Evolutionary conservation across 116 monocot species (phyloP), one percentile per base, ranked within the genome.

Genomic region (Zostera marina): DNA sequence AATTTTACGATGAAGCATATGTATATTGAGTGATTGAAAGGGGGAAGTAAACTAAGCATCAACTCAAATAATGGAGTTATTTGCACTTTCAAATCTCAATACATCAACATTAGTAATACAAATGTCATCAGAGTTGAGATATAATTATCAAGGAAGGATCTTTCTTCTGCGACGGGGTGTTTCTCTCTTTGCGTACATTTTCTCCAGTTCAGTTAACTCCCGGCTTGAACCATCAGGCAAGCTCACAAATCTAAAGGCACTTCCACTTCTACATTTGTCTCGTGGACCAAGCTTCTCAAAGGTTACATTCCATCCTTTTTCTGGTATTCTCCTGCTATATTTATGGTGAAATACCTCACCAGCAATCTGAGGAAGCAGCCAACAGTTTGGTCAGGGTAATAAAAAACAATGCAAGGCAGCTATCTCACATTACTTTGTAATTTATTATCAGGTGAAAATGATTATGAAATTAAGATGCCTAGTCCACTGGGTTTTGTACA

Each of bases 161-260:
- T 71, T 75, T 51, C 72, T 72, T 20, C 81, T 67, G 1, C 63
- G 70, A 60, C 77, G 74, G 20, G 81, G 81, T 58, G 72, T 79
- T 69, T 88, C 88, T 43, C 85, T 79, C 66, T 85, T 82, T 42
- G 79, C 76, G 63, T 79, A 81, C 77, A 84, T 87, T 60, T 87
- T 87, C 73, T 94, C 94, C 73, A 74, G 70, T 3, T 77, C 79
- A 45, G 88, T 88, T 65, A 79, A 60, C 43, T 74, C 38, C 9
- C 73, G 72, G 61, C 81, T 88, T 19, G 88, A 84, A 57, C 85
- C 85, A 53, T 85, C 74, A 12, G 94, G 88, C 67, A 85, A 60
- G 68, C 85, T 84, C 26, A 79, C 79, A 71, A 84, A 81, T 61
- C 83, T 79, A 71, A 70, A 81, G 24, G 81, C 75, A 17, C 74